Percentiles rank a stretch among this genome's conserved stretches.
Evolutionary conservation across 495 filamentous ascomycete genomes (phyloP).

Genomic region (Hypomontagnella monticulosa): DNA sequence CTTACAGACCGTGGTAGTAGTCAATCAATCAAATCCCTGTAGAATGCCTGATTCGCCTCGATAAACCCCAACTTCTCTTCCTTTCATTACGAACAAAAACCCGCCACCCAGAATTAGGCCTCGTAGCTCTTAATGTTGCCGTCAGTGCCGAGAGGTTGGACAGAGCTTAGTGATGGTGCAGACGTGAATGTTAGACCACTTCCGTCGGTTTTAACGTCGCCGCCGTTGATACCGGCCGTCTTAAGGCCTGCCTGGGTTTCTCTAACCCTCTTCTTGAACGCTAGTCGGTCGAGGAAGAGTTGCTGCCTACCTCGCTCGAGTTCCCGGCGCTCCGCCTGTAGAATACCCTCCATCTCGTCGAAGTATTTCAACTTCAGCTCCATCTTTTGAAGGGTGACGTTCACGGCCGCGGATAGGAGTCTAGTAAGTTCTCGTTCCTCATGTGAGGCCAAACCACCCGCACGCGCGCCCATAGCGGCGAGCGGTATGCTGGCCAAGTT

Average conservation of each 20-base stretch:
- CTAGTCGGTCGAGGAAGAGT: slow-evolving; percentile 88
- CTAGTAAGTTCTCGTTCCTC: slow-evolving; percentile 96
- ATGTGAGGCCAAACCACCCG: slow-evolving; percentile 88
- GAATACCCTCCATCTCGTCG: slow-evolving; percentile 90
- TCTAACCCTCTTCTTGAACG: slow-evolving; percentile 86
- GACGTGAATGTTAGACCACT: slow-evolving; percentile 72
- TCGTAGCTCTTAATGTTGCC: slow-evolving; percentile 64
- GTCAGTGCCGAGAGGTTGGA: slow-evolving; percentile 74
- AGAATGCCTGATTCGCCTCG: slow-evolving; percentile 31
- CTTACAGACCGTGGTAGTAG: slow-evolving; percentile 7
- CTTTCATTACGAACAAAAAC: neutral
- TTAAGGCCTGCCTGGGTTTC: slow-evolving; percentile 82
- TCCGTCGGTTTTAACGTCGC: slow-evolving; percentile 58
- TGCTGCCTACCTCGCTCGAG: slow-evolving; percentile 90
- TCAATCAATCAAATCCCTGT: slow-evolving; percentile 16
- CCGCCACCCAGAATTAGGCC: slow-evolving; percentile 41
- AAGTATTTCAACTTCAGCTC: slow-evolving; percentile 91
- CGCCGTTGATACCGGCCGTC: slow-evolving; percentile 66
- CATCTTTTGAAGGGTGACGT: slow-evolving; percentile 83
- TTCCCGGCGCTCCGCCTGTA: slow-evolving; percentile 91
- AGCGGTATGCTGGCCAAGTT: slow-evolving; percentile 81
- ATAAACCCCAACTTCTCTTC: slow-evolving; percentile 6
- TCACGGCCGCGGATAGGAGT: slow-evolving; percentile 85
- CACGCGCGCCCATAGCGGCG: slow-evolving; percentile 83
- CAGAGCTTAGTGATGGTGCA: slow-evolving; percentile 54